Percentiles rank a stretch among this genome's conserved stretches.
phyloP scores from a whole-genome alignment of 1,139 yeast species.

The Lipomyces yarrowii region DNA sequence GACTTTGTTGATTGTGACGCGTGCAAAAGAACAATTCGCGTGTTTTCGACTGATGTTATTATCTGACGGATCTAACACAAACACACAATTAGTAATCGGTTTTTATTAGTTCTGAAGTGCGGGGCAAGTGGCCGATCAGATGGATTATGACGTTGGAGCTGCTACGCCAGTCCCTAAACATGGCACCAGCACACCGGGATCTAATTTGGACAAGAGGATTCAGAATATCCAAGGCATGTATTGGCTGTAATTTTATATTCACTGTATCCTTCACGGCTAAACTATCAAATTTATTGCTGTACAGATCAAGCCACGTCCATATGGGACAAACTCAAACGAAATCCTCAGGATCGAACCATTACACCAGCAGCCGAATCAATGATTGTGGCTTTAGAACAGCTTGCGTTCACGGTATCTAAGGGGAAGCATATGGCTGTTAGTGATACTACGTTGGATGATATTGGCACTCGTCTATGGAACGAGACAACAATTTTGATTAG shows the following conservation, averaged over 20 bases:
- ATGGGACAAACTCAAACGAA: neutral
- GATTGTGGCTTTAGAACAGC: constrained; percentile 16
- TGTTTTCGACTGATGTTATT: neutral
- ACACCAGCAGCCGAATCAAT: constrained; percentile 13
- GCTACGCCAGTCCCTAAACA: neutral
- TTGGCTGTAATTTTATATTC: neutral
- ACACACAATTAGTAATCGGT: neutral
- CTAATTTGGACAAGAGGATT: constrained; percentile 2
- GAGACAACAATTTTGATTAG: constrained; percentile 15
- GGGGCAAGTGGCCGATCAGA: neutral
- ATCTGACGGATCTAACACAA: neutral
- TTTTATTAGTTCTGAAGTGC: neutral
- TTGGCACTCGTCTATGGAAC: constrained; percentile 21
- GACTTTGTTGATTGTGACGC: neutral
- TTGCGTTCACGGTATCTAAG: constrained; percentile 12
- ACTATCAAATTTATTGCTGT: neutral
- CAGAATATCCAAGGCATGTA: neutral
- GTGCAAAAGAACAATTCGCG: neutral
- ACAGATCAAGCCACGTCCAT: constrained; percentile 5
- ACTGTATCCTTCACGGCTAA: neutral
- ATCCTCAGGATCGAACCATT: constrained; percentile 1
- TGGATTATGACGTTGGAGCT: neutral
- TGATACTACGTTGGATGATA: constrained; percentile 7
- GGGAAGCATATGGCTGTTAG: neutral
- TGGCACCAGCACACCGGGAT: neutral